phyloP scores from a whole-genome alignment of 768 basidiomycete species.

The Fistulinella prunicolor region DNA sequence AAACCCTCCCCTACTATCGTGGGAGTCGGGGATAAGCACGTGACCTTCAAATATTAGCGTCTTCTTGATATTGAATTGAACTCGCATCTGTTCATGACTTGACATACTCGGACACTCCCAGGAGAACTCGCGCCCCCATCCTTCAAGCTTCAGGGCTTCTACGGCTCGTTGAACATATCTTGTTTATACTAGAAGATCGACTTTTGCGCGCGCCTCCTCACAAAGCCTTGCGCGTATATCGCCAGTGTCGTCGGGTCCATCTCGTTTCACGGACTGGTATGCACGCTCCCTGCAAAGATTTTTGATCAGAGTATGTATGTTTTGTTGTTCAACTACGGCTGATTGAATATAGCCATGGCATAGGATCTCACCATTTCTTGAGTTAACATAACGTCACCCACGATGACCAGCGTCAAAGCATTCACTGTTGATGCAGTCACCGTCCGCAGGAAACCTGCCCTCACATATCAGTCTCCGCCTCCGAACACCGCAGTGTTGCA shows the following conservation, averaged over 20 bases:
- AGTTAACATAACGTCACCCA: conserved; percentile 7
- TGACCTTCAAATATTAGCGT: conserved; percentile 18
- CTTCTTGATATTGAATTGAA: conserved; percentile 17
- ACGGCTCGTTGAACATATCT: conserved; percentile 16
- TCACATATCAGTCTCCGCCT: conserved; percentile 58
- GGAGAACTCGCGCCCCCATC: conserved; percentile 9
- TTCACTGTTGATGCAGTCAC: conserved; percentile 14
- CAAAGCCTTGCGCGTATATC: conserved; percentile 15
- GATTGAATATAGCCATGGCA: conserved; percentile 3
- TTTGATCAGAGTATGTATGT: conserved; percentile 19
- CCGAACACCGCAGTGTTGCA: conserved; percentile 29
- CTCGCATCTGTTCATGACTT: conserved; percentile 22
- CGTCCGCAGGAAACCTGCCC: conserved; percentile 54
- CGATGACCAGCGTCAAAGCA: conserved; percentile 26
- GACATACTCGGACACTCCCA: conserved; percentile 12
- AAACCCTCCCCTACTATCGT: no score
- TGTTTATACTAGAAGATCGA: conserved; percentile 22
- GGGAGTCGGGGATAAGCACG: conserved; percentile 10
- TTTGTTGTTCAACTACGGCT: not conserved
- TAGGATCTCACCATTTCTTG: conserved; percentile 13
- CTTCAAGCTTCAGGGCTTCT: conserved; percentile 6
- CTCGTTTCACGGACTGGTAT: conserved; percentile 20
- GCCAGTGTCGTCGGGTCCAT: not conserved
- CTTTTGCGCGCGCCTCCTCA: conserved; percentile 9
- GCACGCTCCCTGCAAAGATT: conserved; percentile 13